Conservation (phyloP, 1,284 basidiomycete species). For the Pseudozyma thailandica region DNA sequence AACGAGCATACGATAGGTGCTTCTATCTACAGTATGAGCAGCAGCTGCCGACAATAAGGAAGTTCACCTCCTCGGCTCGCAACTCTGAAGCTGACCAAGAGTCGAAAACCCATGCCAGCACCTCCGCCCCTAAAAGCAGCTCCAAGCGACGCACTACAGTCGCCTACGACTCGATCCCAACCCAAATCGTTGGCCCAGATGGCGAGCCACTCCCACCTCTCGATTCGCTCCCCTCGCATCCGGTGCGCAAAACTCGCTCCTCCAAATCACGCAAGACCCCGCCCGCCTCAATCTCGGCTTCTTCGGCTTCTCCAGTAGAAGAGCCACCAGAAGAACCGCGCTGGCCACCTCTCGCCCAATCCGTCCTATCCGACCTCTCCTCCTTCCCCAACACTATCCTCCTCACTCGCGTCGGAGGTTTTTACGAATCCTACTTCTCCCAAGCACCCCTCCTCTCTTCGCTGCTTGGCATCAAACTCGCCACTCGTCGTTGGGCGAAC, state of each 20-base stretch:
- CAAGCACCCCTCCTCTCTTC: slow-evolving; percentile 60
- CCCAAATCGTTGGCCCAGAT: slow-evolving; percentile 10
- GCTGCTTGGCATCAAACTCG: slow-evolving; percentile 60
- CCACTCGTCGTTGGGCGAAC: slow-evolving; percentile 57
- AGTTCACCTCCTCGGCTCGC: background rate
- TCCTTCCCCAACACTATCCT: slow-evolving; percentile 61
- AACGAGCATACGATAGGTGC: too few species aligned
- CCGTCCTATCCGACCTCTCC: slow-evolving; percentile 58
- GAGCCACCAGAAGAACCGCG: slow-evolving; percentile 6
- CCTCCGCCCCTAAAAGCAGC: background rate
- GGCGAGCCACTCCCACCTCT: slow-evolving; percentile 24
- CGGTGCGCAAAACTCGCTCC: background rate
- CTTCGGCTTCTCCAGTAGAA: background rate
- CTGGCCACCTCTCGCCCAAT: slow-evolving; percentile 63
- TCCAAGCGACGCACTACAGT: slow-evolving; percentile 23
- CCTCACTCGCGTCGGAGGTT: slow-evolving; percentile 64
- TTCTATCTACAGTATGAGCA: too few species aligned
- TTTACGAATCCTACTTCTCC: slow-evolving; percentile 67
- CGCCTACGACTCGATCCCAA: slow-evolving; percentile 22
- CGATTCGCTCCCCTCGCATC: background rate
- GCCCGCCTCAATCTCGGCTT: background rate
- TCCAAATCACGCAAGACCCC: background rate
- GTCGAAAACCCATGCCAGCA: background rate
- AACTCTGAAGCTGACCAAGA: background rate
- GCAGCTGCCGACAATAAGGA: too few species aligned